Evolutionary conservation across 2,329 filamentous ascomycete species (phyloP).

Genomic region (Fusarium fracticaudum): DNA sequence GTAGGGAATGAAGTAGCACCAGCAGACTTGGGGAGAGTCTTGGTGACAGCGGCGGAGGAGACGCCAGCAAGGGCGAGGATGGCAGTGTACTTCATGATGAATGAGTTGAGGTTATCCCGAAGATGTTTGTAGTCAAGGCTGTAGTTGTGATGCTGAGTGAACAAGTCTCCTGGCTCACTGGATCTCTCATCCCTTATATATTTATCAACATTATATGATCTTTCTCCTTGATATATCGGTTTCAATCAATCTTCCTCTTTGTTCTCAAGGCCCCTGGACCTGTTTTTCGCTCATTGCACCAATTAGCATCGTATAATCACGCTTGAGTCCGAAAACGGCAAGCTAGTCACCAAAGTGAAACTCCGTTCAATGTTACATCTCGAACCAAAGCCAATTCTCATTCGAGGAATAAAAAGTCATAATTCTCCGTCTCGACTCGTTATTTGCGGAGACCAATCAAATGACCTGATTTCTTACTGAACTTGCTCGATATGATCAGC

Average conservation of each 20-base stretch:
- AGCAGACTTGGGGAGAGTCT: constrained; percentile 33
- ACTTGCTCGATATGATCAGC: neutral
- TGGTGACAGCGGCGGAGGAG: constrained; percentile 32
- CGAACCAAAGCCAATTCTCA: neutral
- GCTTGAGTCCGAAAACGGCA: constrained; percentile 18
- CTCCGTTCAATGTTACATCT: constrained; percentile 35
- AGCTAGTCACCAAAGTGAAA: constrained; percentile 6
- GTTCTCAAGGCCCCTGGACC: neutral
- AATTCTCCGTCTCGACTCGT: constrained; percentile 19
- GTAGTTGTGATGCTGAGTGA: neutral
- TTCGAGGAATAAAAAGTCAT: constrained; percentile 26
- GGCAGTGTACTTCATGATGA: constrained; percentile 32
- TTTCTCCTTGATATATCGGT: neutral
- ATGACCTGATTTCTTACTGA: neutral
- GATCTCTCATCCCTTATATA: constrained; percentile 18
- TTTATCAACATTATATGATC: neutral
- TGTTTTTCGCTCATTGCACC: neutral
- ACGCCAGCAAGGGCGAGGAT: constrained; percentile 32
- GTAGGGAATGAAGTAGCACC: constrained; percentile 30
- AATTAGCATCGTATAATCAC: neutral
- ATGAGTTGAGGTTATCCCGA: neutral
- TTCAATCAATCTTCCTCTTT: neutral
- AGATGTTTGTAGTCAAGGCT: neutral
- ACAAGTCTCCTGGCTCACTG: constrained; percentile 1
- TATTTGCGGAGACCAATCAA: constrained; percentile 1